These are phyloP conservation scores for Xylaria sp. DNA, from an alignment of 2,329 filamentous ascomycete genomes.

Conservation along the genomic window DNA sequence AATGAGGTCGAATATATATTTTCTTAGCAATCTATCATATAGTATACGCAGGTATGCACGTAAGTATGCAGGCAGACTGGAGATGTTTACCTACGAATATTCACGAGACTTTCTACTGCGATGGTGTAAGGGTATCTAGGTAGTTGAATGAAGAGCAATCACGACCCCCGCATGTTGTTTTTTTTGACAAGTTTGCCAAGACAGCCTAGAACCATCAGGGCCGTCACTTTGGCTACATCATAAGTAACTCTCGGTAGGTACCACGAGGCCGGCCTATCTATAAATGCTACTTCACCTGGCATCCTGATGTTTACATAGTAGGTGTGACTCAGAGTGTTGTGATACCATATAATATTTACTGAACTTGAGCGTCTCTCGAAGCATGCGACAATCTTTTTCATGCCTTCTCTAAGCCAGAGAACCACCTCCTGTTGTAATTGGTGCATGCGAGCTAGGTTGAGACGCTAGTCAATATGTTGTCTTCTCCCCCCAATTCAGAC, in stretches of 20 bases:
- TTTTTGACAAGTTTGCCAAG: constrained; percentile 23
- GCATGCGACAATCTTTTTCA: neutral
- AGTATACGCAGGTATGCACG: neutral
- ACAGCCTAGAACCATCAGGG: constrained; percentile 18
- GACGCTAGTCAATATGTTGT: neutral
- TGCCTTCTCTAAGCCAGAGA: neutral
- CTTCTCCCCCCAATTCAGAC: neutral
- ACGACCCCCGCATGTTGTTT: neutral
- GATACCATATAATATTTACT: no score
- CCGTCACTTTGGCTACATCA: neutral
- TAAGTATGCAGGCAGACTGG: neutral
- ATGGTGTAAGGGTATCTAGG: no score
- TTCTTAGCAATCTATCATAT: neutral
- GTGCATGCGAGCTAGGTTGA: neutral
- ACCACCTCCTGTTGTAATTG: neutral
- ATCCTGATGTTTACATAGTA: no score
- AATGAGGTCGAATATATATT: neutral
- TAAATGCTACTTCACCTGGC: neutral
- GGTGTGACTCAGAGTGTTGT: no score
- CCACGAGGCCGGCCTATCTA: no score
- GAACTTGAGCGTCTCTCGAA: neutral
- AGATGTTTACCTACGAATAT: neutral
- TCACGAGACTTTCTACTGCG: no score
- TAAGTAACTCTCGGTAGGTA: no score
- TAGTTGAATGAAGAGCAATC: neutral